Evolutionary conservation across 2,329 filamentous ascomycete genomes (phyloP).

Genomic region (Aplosporella prunicola): DNA sequence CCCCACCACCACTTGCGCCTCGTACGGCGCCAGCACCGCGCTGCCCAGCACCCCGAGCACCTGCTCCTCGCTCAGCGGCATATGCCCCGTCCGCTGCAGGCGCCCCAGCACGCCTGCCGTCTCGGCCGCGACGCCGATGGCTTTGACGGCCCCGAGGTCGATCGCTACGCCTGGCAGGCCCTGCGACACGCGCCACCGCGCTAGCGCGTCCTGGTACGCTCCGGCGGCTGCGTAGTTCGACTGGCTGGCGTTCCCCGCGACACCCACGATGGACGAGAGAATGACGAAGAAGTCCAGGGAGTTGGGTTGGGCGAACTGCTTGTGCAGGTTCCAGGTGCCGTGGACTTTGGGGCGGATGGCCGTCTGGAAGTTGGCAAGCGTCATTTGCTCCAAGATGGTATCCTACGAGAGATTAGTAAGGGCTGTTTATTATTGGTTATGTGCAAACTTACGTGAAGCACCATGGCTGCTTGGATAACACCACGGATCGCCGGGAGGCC

Average conservation of each 20-base stretch:
- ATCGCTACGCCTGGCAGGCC: conserved; percentile 12
- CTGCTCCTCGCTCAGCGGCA: conserved; percentile 4
- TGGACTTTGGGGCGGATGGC: conserved; percentile 18
- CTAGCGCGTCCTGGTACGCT: conserved; percentile 23
- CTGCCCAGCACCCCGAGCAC: conserved; percentile 7
- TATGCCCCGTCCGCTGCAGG: background rate
- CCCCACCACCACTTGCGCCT: conserved; percentile 6
- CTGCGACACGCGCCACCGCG: conserved; percentile 15
- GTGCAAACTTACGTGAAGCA: conserved; percentile 14
- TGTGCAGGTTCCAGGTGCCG: conserved; percentile 21
- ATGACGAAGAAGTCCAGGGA: conserved; percentile 22
- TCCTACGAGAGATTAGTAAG: background rate
- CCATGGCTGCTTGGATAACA: conserved; percentile 21
- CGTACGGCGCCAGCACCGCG: conserved; percentile 5
- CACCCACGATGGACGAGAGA: conserved; percentile 13
- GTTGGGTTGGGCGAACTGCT: conserved; percentile 5
- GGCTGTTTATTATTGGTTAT: too few relatives aligned
- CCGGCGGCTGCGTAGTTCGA: conserved; percentile 20
- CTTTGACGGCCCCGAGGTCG: conserved; percentile 19
- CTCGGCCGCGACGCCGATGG: conserved; percentile 14
- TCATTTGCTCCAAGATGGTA: conserved; percentile 11
- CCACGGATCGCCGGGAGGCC: conserved; percentile 15
- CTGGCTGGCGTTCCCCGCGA: conserved; percentile 15
- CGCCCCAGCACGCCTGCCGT: too few relatives aligned
- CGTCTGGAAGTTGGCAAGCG: conserved; percentile 8